These are phyloP conservation scores for Cytospora piceicola DNA, from an alignment of 2,329 filamentous ascomycete species.

Conservation along the genomic window DNA sequence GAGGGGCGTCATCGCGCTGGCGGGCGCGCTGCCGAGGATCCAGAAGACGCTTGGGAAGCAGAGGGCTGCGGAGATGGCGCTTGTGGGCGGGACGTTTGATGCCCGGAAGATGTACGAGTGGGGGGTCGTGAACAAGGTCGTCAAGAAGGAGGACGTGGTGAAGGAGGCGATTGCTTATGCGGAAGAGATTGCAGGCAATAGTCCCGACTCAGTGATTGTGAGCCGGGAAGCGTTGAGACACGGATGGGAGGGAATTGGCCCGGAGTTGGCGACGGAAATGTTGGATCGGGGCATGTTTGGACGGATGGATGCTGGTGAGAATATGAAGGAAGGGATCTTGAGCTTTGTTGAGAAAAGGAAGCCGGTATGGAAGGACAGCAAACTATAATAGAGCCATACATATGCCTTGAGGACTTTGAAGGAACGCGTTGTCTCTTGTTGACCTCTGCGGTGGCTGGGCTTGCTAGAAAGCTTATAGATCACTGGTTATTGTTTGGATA, in stretches of 20 bases:
- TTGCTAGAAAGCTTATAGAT: too few relatives aligned
- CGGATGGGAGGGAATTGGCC: constrained; percentile 72
- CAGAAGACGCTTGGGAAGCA: constrained; percentile 68
- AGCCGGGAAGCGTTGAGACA: constrained; percentile 71
- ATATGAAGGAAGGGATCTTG: constrained; percentile 73
- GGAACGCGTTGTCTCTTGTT: background rate
- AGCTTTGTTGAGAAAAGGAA: constrained; percentile 79
- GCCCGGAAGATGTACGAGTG: constrained; percentile 65
- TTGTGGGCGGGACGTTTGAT: constrained; percentile 63
- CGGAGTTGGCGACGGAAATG: constrained; percentile 63
- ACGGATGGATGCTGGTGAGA: constrained; percentile 66
- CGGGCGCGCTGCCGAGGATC: constrained; percentile 71
- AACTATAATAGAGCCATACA: constrained; percentile 47
- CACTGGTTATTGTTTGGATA: too few relatives aligned
- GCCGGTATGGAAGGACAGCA: constrained; percentile 68
- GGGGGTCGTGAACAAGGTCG: constrained; percentile 72
- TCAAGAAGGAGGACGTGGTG: constrained; percentile 52
- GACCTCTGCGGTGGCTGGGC: background rate
- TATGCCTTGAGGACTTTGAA: background rate
- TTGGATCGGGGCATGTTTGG: constrained; percentile 62
- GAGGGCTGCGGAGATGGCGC: constrained; percentile 71
- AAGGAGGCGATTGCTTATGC: constrained; percentile 66
- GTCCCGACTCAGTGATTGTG: constrained; percentile 78
- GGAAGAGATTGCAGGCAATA: constrained; percentile 63
- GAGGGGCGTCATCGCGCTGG: constrained; percentile 71